Conservation (phyloP, 2,329 filamentous ascomycete species). For the Dactylellina haptotyla region DNA sequence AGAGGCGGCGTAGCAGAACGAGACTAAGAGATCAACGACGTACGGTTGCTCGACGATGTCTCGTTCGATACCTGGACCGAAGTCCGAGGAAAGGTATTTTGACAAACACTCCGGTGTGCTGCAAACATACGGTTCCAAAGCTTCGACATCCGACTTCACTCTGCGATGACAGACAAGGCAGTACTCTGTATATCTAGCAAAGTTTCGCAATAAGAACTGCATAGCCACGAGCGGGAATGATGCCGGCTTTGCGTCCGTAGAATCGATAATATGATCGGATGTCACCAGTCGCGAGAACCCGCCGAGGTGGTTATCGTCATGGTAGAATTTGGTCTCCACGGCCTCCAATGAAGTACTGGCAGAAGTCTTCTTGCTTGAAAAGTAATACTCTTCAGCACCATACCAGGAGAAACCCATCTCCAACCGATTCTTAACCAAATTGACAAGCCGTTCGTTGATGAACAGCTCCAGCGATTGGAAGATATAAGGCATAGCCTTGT, state of each 20-base stretch:
- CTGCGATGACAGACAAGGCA: conserved; percentile 84
- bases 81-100: conserved; percentile 87
- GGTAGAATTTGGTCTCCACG: conserved; percentile 54
- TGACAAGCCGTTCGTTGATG: conserved; percentile 72
- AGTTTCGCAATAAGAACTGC: conserved; percentile 75
- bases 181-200: conserved; percentile 84
- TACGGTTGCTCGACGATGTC: conserved; percentile 81
- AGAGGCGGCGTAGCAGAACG: conserved; percentile 77
- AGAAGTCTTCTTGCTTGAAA: conserved; percentile 23
- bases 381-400: conserved; percentile 70
- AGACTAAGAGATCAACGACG: conserved; percentile 84
- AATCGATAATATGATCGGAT: conserved; percentile 65
- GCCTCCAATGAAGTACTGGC: conserved; percentile 20
- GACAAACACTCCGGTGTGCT: conserved; percentile 78
- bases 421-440: conserved; percentile 71
- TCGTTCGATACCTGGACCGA: conserved; percentile 85
- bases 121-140: conserved; percentile 83
- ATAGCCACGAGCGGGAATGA: conserved; percentile 68
- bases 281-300: conserved; percentile 45
- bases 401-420: conserved; percentile 71
- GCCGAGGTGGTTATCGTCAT: conserved; percentile 55
- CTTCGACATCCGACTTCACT: conserved; percentile 72
- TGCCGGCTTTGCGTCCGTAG: conserved; percentile 59
- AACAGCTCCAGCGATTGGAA: conserved; percentile 59
- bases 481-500: conserved; percentile 35